Evolutionary conservation across 2,329 filamentous ascomycete species (phyloP).

Genomic region (Ampelomyces quisqualis): DNA sequence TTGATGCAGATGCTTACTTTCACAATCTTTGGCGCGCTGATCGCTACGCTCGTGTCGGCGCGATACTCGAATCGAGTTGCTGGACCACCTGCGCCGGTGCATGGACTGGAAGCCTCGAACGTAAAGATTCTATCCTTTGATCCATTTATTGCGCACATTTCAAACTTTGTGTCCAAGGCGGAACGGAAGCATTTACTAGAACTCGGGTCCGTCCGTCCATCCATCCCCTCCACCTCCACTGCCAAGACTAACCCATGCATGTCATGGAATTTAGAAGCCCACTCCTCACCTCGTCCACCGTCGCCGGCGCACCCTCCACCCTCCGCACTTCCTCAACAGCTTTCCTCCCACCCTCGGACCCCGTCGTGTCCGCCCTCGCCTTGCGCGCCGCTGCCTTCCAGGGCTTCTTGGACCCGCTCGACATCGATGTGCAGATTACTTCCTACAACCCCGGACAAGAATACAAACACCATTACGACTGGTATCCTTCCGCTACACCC

Average conservation of each 20-base stretch:
- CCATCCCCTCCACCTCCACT: too few relatives aligned
- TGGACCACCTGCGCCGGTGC: not conserved
- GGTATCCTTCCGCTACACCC: constrained; percentile 4
- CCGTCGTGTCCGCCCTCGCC: constrained; percentile 27
- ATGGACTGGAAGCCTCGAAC: not conserved
- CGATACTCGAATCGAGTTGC: not conserved
- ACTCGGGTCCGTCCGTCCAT: not conserved
- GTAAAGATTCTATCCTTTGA: not conserved
- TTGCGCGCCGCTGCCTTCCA: constrained; percentile 27
- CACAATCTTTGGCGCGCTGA: not conserved
- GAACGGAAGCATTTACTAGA: not conserved
- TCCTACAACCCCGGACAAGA: constrained; percentile 24
- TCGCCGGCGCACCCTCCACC: too few relatives aligned
- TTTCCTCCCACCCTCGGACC: constrained; percentile 16
- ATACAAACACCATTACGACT: constrained; percentile 19
- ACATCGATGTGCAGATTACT: constrained; percentile 25
- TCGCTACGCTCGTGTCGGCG: not conserved
- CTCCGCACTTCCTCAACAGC: constrained; percentile 28
- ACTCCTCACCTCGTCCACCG: too few relatives aligned
- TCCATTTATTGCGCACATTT: not conserved
- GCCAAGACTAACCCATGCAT: too few relatives aligned
- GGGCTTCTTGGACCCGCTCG: constrained; percentile 9
- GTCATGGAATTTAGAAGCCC: too few relatives aligned
- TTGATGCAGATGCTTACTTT: not conserved
- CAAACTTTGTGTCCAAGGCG: not conserved